Evolutionary conservation across 2,329 filamentous ascomycete genomes (phyloP).

Genomic region (Calonectria honghensis): DNA sequence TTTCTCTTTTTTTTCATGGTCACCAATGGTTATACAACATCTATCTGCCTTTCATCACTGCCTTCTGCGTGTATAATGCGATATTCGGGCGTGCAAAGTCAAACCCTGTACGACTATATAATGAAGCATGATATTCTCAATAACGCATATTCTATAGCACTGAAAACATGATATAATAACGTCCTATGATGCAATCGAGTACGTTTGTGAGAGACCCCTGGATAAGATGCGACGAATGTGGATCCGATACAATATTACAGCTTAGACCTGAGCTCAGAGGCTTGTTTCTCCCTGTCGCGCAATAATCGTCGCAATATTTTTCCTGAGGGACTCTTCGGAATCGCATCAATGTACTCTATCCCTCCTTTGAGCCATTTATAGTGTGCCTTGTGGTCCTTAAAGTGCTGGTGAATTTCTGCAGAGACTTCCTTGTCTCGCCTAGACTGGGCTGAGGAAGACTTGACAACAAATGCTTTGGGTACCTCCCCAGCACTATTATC

Average conservation of each 20-base stretch:
- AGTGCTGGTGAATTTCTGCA: conserved; percentile 74
- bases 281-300: conserved; percentile 81
- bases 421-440: conserved; percentile 71
- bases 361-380: conserved; percentile 81
- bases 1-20: no score
- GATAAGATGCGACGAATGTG: no score
- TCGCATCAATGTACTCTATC: conserved; percentile 77
- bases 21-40: no score
- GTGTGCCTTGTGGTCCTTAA: conserved; percentile 79
- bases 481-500: conserved; percentile 76
- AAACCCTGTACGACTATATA: no score
- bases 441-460: conserved; percentile 64
- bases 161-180: no score
- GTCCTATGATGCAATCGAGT: no score
- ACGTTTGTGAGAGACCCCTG: no score
- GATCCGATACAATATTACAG: neutral
- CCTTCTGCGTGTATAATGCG: no score
- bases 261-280: neutral
- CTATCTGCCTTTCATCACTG: no score
- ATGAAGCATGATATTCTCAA: no score
- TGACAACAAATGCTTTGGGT: conserved; percentile 78
- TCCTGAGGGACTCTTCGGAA: conserved; percentile 84
- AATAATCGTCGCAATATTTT: conserved; percentile 83
- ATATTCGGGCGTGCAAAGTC: no score
- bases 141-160: no score